Evolutionary conservation across 1,139 yeast genomes (phyloP).

Genomic region (Lodderomyces jiufengensis): DNA sequence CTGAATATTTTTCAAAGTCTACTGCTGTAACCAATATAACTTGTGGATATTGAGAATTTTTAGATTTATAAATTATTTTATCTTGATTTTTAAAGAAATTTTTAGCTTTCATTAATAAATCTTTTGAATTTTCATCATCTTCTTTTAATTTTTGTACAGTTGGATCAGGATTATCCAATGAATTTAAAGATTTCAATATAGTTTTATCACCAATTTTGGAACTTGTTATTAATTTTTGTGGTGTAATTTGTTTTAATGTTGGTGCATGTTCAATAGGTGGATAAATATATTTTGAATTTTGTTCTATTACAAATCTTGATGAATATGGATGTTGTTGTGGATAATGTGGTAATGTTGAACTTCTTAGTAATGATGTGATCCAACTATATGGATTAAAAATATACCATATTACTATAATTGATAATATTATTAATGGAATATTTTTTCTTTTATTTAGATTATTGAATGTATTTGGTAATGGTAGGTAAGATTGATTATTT

Average conservation of each 20-base stretch:
- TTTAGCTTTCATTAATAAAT: constrained; percentile 45
- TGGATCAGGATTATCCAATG: constrained; percentile 46
- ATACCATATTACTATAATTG: constrained; percentile 20
- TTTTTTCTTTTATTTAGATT: constrained; percentile 17
- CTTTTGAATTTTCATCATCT: constrained; percentile 35
- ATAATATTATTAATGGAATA: constrained; percentile 16
- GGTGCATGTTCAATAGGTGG: constrained; percentile 69
- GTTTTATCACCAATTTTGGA: constrained; percentile 38
- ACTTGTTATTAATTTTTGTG: constrained; percentile 46
- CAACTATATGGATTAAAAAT: constrained; percentile 24
- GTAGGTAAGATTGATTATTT: constrained; percentile 21
- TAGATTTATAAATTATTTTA: constrained; percentile 51
- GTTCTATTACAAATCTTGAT: constrained; percentile 33
- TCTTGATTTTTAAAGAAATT: constrained; percentile 64
- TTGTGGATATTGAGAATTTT: constrained; percentile 48
- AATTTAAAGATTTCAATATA: constrained; percentile 35
- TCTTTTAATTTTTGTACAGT: constrained; percentile 33
- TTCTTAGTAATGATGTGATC: constrained; percentile 9
- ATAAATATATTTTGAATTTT: constrained; percentile 52
- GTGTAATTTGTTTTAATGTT: constrained; percentile 51
- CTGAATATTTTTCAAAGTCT: constrained; percentile 67
- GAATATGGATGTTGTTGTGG: constrained; percentile 37
- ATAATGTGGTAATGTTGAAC: constrained; percentile 16
- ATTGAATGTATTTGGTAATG: constrained; percentile 34
- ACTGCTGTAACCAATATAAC: constrained; percentile 77